Conservation (phyloP, 108 stramenopile species). For the Bacterosira constricta region DNA sequence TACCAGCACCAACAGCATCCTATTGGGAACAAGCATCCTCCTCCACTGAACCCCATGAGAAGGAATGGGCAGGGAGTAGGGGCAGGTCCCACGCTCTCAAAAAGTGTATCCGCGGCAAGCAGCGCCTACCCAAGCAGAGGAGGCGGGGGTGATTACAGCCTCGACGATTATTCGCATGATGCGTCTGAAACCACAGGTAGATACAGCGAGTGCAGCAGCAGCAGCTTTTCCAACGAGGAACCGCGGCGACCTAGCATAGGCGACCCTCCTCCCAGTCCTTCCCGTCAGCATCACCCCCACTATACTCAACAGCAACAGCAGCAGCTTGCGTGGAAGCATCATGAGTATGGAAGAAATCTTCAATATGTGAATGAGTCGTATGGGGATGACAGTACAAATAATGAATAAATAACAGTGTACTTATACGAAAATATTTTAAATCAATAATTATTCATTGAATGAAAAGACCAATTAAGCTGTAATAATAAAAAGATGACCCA, state of each 20-base stretch:
- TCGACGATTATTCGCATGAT: conserved; percentile 41
- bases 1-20: background rate
- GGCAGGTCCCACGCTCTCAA: background rate
- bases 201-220: conserved; percentile 34
- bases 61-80: conserved; percentile 16
- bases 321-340: conserved; percentile 9
- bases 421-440: too few species aligned
- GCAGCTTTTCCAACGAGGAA: background rate
- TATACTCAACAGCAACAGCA: background rate
- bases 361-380: conserved; percentile 36
- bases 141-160: conserved; percentile 37
- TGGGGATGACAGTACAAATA: conserved; percentile 26
- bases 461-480: too few species aligned
- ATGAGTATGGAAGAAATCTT: conserved; percentile 17
- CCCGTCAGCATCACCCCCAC: conserved; percentile 14
- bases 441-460: too few species aligned
- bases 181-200: conserved; percentile 34
- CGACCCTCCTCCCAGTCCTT: background rate
- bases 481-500: too few species aligned
- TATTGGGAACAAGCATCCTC: conserved; percentile 17
- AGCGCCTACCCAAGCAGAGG: conserved; percentile 10
- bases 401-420: background rate
- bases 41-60: background rate
- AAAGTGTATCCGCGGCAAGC: conserved; percentile 10
- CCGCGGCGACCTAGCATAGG: too few species aligned